phyloP scores from a whole-genome alignment of 345 rosid genomes.

The Ceriops tagal region DNA sequence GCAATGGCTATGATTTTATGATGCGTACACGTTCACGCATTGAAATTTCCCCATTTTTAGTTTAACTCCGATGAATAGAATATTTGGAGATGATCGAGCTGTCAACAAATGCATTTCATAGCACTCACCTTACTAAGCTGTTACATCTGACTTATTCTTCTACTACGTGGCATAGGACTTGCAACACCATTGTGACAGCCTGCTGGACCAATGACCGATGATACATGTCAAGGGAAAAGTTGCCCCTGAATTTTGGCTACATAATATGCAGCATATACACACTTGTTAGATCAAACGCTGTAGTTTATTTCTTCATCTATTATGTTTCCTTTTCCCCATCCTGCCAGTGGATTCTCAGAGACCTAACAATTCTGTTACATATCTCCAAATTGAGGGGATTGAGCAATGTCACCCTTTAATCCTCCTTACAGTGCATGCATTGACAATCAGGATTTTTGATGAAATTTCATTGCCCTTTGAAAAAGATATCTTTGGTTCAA shows the following conservation, averaged over 20 bases:
- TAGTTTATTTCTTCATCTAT: neutral
- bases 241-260: conserved; percentile 8
- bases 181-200: conserved; percentile 83
- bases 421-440: neutral
- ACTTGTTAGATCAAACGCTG: conserved; percentile 11
- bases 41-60: too few relatives aligned
- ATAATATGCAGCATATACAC: conserved; percentile 13
- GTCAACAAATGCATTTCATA: too few relatives aligned
- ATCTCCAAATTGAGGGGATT: too few relatives aligned
- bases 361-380: too few relatives aligned
- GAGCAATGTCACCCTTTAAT: too few relatives aligned
- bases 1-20: too few relatives aligned
- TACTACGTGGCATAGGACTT: conserved; percentile 59
- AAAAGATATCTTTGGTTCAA: neutral
- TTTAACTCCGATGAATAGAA: too few relatives aligned
- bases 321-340: neutral
- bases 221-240: conserved; percentile 30
- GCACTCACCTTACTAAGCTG: neutral
- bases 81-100: too few relatives aligned
- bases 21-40: too few relatives aligned
- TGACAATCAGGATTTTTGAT: neutral
- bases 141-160: conserved; percentile 31
- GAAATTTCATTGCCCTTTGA: neutral
- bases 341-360: neutral
- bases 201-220: conserved; percentile 44